Conservation (phyloP, 768 basidiomycete genomes). For the Dioszegia aurantiaca region DNA sequence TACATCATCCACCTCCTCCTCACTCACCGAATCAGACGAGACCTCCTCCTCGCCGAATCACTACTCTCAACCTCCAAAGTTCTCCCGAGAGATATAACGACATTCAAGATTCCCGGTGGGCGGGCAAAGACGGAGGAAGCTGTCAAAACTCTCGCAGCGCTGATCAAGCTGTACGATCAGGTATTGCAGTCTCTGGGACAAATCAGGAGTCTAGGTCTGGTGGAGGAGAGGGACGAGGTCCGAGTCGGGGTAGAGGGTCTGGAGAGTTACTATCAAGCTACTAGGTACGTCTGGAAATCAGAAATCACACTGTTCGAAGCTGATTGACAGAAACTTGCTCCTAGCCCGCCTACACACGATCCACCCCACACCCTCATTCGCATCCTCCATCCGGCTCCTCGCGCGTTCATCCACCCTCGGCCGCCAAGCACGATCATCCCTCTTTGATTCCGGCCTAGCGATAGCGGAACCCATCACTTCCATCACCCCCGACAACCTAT, state of each 20-base stretch:
- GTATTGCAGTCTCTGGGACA: constrained; percentile 79
- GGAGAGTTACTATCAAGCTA: constrained; percentile 69
- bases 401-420: constrained; percentile 15
- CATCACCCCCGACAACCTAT: constrained; percentile 18
- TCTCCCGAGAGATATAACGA: constrained; percentile 27
- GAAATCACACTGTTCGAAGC: constrained; percentile 3
- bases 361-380: constrained; percentile 44
- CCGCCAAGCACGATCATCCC: constrained; percentile 26
- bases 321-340: constrained; percentile 63
- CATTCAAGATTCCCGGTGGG: constrained; percentile 31
- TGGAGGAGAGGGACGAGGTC: constrained; percentile 83
- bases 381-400: constrained; percentile 43
- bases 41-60: constrained; percentile 72
- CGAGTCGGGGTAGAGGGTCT: constrained; percentile 73
- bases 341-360: constrained; percentile 69
- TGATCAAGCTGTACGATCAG: constrained; percentile 80
- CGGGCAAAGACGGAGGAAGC: constrained; percentile 42
- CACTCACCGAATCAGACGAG: constrained; percentile 80
- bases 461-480: constrained; percentile 33
- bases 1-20: constrained; percentile 85
- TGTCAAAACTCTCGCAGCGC: constrained; percentile 71
- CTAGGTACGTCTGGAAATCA: constrained; percentile 57
- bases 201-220: constrained; percentile 75
- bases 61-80: constrained; percentile 48
- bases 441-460: constrained; percentile 19